Conservation (phyloP, 2,329 filamentous ascomycete species). For the Ilyonectria sp. region DNA sequence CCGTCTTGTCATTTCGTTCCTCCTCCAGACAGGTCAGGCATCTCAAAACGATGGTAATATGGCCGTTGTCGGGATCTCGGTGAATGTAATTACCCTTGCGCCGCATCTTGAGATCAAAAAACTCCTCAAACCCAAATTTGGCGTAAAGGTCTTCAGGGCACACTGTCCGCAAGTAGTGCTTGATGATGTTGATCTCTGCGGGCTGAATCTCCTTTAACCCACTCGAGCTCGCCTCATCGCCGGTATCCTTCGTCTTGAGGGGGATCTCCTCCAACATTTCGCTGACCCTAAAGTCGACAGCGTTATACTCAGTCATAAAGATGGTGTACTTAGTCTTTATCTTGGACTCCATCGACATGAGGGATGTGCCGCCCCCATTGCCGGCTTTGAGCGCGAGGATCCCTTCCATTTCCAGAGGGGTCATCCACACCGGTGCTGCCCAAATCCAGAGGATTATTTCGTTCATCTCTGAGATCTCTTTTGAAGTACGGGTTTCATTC, state of each 20-base stretch:
- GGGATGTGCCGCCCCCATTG: slow-evolving; percentile 18
- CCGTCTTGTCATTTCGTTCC: slow-evolving; percentile 13
- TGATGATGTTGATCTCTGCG: slow-evolving; percentile 51
- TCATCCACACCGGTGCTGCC: slow-evolving; percentile 44
- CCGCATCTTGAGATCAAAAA: slow-evolving; percentile 50
- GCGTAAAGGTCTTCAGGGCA: slow-evolving; percentile 52
- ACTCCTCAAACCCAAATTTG: slow-evolving; percentile 53
- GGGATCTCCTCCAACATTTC: slow-evolving; percentile 20
- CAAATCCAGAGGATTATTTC: slow-evolving; percentile 56
- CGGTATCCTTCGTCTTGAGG: slow-evolving; percentile 1
- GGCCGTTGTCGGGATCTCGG: slow-evolving; percentile 51
- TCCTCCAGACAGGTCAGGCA: slow-evolving; percentile 34
- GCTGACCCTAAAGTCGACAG: slow-evolving; percentile 16
- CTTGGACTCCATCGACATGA: slow-evolving; percentile 30
- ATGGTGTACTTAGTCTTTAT: slow-evolving; percentile 30
- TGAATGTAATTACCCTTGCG: slow-evolving; percentile 51
- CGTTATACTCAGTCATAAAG: slow-evolving; percentile 8
- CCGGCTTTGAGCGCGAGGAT: slow-evolving; percentile 19
- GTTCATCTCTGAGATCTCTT: slow-evolving; percentile 56
- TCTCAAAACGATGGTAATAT: slow-evolving; percentile 48
- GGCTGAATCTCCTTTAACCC: slow-evolving; percentile 25
- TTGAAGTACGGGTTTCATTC: slow-evolving; percentile 50
- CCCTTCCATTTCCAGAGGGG: slow-evolving; percentile 47
- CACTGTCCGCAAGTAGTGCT: slow-evolving; percentile 52
- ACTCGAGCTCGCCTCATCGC: slow-evolving; percentile 9